Percentiles rank a stretch among this genome's conserved stretches.
Evolutionary conservation across 768 basidiomycete species (phyloP).

Genomic region (Rhodotorula babjevae): DNA sequence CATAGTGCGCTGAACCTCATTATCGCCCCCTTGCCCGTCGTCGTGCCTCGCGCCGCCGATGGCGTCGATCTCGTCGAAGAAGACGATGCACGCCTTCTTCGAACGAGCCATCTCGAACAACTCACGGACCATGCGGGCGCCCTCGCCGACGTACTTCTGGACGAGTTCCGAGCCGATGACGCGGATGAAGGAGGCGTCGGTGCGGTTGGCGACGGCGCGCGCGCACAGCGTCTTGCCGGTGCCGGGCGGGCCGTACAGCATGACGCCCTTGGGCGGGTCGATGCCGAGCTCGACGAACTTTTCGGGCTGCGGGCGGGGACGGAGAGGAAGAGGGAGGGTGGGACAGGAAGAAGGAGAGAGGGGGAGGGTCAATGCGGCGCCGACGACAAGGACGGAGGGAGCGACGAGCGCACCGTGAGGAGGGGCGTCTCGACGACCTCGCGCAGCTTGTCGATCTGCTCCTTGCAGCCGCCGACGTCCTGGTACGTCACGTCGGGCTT

Average conservation of each 20-base stretch:
- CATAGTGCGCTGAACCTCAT: constrained; percentile 99
- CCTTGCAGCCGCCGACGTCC: constrained; percentile 96
- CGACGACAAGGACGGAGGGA: constrained; percentile 31
- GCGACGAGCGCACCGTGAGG: constrained; percentile 65
- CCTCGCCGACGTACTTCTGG: constrained; percentile 99
- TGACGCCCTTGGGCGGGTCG: constrained; percentile 95
- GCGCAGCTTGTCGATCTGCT: constrained; percentile 96
- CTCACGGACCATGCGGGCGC: constrained; percentile 96
- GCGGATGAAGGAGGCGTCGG: constrained; percentile 97
- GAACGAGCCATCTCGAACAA: constrained; percentile 98
- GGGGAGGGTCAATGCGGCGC: background rate
- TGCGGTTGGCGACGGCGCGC: constrained; percentile 94
- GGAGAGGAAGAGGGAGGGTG: no score
- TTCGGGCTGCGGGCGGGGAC: constrained; percentile 68
- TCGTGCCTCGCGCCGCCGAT: constrained; percentile 97
- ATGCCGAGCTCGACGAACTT: constrained; percentile 96
- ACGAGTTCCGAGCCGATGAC: constrained; percentile 98
- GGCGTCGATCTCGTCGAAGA: constrained; percentile 98
- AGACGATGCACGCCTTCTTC: constrained; percentile 99
- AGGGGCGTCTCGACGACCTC: constrained; percentile 97
- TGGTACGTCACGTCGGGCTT: constrained; percentile 98
- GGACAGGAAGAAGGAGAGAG: background rate
- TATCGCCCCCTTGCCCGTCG: constrained; percentile 97
- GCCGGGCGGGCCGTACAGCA: constrained; percentile 90
- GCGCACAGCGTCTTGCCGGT: constrained; percentile 98